A percentile compares a stretch with the other conserved stretches of the same genome.
phyloP scores from a whole-genome alignment of 495 filamentous ascomycete species.

The Venustampulla echinocandica region DNA sequence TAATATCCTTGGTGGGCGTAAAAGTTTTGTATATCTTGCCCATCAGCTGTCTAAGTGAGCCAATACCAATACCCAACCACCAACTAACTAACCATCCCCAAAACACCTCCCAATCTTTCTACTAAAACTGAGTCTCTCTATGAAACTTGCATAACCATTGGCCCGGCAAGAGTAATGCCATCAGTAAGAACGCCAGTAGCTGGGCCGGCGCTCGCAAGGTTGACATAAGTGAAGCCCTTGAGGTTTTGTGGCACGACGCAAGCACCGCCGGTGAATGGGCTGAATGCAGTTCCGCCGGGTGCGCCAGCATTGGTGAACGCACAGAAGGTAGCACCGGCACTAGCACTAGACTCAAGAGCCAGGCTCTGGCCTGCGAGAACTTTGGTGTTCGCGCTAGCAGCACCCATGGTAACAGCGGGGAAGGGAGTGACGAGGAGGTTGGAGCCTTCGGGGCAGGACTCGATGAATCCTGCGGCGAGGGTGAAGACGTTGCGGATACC shows the following conservation, averaged over 20 bases:
- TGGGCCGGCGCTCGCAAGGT: slow-evolving; percentile 34
- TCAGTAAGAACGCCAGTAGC: slow-evolving; percentile 32
- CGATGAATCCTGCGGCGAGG: slow-evolving; percentile 51
- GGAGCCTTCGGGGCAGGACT: slow-evolving; percentile 47
- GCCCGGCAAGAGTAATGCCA: slow-evolving; percentile 38
- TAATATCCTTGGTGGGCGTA: too few relatives aligned
- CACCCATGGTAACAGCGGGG: slow-evolving; percentile 31
- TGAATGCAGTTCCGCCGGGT: slow-evolving; percentile 43
- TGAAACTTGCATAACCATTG: slow-evolving; percentile 38
- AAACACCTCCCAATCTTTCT: too few relatives aligned
- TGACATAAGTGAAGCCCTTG: slow-evolving; percentile 38
- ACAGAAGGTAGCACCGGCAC: slow-evolving; percentile 28
- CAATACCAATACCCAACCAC: too few relatives aligned
- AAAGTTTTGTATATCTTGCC: too few relatives aligned
- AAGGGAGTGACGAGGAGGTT: slow-evolving; percentile 51
- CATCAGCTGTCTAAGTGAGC: too few relatives aligned
- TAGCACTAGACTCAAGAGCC: slow-evolving; percentile 18
- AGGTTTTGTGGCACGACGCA: slow-evolving; percentile 32
- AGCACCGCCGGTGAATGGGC: slow-evolving; percentile 36
- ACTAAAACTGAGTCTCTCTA: slow-evolving; percentile 28
- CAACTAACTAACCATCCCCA: too few relatives aligned
- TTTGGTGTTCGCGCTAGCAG: slow-evolving; percentile 36
- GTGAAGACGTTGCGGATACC: slow-evolving; percentile 52
- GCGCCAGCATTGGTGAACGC: slow-evolving; percentile 10
- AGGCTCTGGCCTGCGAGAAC: slow-evolving; percentile 2